Evolutionary conservation across 2,329 filamentous ascomycete species (phyloP).

Genomic region (Pseudogymnoascus verrucosus): DNA sequence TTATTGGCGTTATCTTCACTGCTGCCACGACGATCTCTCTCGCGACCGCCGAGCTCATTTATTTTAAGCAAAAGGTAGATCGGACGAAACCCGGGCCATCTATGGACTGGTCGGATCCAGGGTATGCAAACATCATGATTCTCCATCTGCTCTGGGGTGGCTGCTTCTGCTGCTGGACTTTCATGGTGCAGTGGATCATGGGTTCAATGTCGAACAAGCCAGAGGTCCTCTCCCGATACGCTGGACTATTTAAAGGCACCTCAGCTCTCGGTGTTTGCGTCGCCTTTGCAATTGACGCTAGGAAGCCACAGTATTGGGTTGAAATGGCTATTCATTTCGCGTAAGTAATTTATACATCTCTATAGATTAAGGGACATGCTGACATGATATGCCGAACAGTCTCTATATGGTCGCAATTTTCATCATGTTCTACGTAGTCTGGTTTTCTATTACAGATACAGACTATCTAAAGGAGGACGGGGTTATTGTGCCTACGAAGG

Average conservation of each 20-base stretch:
- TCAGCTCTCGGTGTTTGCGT: conserved; percentile 10
- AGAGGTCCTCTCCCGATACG: conserved; percentile 12
- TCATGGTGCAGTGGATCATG: conserved; percentile 15
- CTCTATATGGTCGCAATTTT: conserved; percentile 5
- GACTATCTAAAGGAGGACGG: conserved; percentile 6
- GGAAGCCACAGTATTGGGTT: not conserved
- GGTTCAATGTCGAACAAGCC: conserved; percentile 17
- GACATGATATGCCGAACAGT: not conserved
- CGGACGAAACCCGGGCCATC: not conserved
- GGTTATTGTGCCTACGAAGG: conserved; percentile 7
- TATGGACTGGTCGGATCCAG: conserved; percentile 13
- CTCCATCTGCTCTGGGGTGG: conserved; percentile 15
- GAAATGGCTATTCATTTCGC: conserved; percentile 7
- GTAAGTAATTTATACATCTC: not conserved
- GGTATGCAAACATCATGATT: conserved; percentile 14
- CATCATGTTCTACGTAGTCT: conserved; percentile 2
- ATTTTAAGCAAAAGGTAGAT: conserved; percentile 11
- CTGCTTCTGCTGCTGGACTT: conserved; percentile 14
- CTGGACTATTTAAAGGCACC: conserved; percentile 15
- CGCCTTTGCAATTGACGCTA: conserved; percentile 3
- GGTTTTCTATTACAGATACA: conserved; percentile 9
- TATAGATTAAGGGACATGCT: not conserved
- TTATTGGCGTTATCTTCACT: conserved; percentile 10
- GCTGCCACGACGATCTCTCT: conserved; percentile 11
- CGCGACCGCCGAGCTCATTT: conserved; percentile 11